These are phyloP conservation scores for Barbarea vulgaris DNA, from an alignment of 345 rosid genomes.

Conservation along the genomic window DNA sequence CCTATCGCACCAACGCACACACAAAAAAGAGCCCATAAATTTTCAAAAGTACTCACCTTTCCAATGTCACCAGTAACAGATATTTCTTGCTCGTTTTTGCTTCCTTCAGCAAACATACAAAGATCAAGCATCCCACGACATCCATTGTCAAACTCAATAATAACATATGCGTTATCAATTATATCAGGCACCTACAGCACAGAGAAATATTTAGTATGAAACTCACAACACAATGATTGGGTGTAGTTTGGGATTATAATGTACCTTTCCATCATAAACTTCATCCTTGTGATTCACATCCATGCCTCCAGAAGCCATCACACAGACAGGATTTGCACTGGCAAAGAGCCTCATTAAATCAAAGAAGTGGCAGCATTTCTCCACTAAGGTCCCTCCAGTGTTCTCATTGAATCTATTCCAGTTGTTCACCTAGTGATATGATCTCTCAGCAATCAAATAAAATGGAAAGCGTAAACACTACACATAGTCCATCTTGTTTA, in stretches of 20 bases:
- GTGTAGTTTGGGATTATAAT: conserved; percentile 4
- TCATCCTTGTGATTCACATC: conserved; percentile 94
- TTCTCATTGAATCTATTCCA: conserved; percentile 95
- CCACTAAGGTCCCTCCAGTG: conserved; percentile 92
- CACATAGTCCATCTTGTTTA: conserved; percentile 25
- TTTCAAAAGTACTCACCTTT: conserved; percentile 50
- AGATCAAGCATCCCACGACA: conserved; percentile 93
- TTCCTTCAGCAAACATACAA: conserved; percentile 98
- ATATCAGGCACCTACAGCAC: conserved; percentile 76
- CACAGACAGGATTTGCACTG: conserved; percentile 76
- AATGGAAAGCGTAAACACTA: not conserved
- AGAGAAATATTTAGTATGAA: conserved; percentile 5
- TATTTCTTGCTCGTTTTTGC: conserved; percentile 93
- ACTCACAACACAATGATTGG: not conserved
- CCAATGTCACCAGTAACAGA: conserved; percentile 77
- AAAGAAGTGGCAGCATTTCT: conserved; percentile 98
- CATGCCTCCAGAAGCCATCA: conserved; percentile 94
- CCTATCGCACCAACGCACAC: not conserved
- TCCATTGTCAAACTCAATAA: conserved; percentile 87
- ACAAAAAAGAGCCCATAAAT: not conserved
- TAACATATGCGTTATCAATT: conserved; percentile 86
- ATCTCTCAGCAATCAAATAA: conserved; percentile 22
- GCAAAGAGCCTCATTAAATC: conserved; percentile 94
- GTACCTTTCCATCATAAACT: conserved; percentile 84
- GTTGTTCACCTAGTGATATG: conserved; percentile 61